phyloP scores from a whole-genome alignment of 768 basidiomycete species.

The Hericium erinaceus region DNA sequence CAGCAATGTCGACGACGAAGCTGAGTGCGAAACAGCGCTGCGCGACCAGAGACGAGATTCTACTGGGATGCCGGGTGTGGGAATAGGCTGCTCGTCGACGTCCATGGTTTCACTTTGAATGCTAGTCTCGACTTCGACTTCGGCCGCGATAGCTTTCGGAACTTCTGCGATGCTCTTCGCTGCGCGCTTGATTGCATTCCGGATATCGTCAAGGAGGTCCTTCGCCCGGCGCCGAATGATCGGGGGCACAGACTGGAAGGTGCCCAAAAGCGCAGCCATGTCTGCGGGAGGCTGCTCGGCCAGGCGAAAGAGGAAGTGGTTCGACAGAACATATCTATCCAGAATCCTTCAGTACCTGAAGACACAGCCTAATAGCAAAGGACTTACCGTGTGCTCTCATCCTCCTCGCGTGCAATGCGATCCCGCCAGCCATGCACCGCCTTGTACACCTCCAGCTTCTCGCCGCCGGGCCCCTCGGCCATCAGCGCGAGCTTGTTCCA shows the following conservation, averaged over 20 bases:
- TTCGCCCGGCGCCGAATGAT: conserved; percentile 51
- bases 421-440: conserved; percentile 82
- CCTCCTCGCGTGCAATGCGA: conserved; percentile 64
- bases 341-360: background rate
- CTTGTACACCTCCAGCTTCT: conserved; percentile 57
- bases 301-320: conserved; percentile 64
- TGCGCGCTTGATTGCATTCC: conserved; percentile 31
- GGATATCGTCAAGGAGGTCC: conserved; percentile 59
- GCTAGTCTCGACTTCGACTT: background rate
- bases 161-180: conserved; percentile 1
- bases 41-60: conserved; percentile 4
- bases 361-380: background rate
- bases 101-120: background rate
- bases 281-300: conserved; percentile 66
- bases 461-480: conserved; percentile 26
- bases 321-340: conserved; percentile 62
- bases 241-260: conserved; percentile 54
- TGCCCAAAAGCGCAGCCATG: conserved; percentile 48
- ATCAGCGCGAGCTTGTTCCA: conserved; percentile 64
- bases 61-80: background rate
- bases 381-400: conserved; percentile 73
- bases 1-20: conserved; percentile 14
- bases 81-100: background rate
- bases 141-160: background rate
- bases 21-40: background rate